Conservation (phyloP, 1,139 yeast species). For the Scheffersomyces cryptocercus region DNA sequence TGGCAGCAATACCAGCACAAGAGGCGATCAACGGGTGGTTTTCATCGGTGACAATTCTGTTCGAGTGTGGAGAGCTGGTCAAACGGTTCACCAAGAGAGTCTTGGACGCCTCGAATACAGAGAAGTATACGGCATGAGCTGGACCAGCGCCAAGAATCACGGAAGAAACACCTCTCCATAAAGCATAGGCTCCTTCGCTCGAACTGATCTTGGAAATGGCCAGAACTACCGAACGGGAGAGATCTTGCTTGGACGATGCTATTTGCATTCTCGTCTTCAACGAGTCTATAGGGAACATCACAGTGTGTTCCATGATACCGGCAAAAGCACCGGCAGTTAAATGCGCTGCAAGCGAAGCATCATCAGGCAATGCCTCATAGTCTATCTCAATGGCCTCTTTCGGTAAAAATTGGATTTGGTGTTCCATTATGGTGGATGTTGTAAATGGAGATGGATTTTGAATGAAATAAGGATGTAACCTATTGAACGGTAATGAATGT, state of each 20-base stretch:
- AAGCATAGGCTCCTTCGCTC: constrained; percentile 85
- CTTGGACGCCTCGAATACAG: constrained; percentile 90
- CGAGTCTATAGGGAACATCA: constrained; percentile 95
- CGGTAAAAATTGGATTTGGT: constrained; percentile 15
- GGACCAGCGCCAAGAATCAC: constrained; percentile 99
- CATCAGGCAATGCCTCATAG: constrained; percentile 89
- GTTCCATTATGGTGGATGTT: constrained; percentile 13
- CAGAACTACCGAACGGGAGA: constrained; percentile 46
- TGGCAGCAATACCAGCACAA: constrained; percentile 90
- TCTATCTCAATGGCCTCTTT: constrained; percentile 57
- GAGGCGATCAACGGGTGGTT: constrained; percentile 84
- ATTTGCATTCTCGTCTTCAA: constrained; percentile 96
- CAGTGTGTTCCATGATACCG: constrained; percentile 97
- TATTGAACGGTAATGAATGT: no score
- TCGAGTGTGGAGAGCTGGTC: constrained; percentile 31
- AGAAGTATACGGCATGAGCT: constrained; percentile 96
- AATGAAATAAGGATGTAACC: background rate
- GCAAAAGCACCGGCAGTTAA: constrained; percentile 95
- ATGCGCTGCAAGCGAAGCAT: constrained; percentile 81
- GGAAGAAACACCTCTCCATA: constrained; percentile 95
- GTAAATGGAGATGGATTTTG: background rate
- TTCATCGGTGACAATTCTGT: constrained; percentile 54
- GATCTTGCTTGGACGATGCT: constrained; percentile 39
- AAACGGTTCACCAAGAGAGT: constrained; percentile 49
- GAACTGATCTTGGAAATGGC: constrained; percentile 77